Percentiles rank a stretch among this genome's conserved stretches.
These are phyloP conservation scores for Tolypocladium capitatum DNA, from an alignment of 2,329 filamentous ascomycete species.

Conservation along the genomic window DNA sequence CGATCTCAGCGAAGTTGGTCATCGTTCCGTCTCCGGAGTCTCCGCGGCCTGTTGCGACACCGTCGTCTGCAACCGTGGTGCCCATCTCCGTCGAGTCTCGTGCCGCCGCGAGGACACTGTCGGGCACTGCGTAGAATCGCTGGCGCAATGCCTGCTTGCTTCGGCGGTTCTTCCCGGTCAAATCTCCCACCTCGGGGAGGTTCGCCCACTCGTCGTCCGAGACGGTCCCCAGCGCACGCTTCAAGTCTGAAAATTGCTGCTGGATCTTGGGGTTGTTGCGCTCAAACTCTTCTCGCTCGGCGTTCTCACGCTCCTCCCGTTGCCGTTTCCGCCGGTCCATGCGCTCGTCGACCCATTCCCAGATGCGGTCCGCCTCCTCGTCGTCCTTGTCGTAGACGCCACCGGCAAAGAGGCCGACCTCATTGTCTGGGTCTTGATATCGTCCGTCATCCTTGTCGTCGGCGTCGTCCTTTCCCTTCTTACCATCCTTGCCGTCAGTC, in stretches of 20 bases:
- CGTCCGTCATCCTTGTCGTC: constrained; percentile 66
- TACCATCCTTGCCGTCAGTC: constrained; percentile 59
- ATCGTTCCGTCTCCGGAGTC: constrained; percentile 68
- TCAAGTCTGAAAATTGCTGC: constrained; percentile 92
- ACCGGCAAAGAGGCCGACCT: constrained; percentile 87
- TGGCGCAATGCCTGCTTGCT: constrained; percentile 71
- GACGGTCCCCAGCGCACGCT: constrained; percentile 75
- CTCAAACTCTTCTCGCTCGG: constrained; percentile 91
- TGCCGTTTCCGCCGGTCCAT: constrained; percentile 84
- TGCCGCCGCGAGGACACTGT: constrained; percentile 84
- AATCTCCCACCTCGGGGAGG: constrained; percentile 87
- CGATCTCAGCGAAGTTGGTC: constrained; percentile 97
- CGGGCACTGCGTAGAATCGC: constrained; percentile 89
- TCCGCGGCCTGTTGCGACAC: constrained; percentile 24
- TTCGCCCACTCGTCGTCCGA: constrained; percentile 95
- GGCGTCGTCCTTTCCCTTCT: constrained; percentile 57
- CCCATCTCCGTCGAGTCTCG: constrained; percentile 69
- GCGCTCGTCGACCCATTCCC: constrained; percentile 88
- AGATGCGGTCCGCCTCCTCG: constrained; percentile 93
- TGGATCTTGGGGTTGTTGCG: constrained; percentile 96
- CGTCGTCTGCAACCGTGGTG: constrained; percentile 79
- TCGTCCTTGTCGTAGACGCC: constrained; percentile 96
- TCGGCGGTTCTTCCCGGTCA: constrained; percentile 86
- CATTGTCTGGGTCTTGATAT: constrained; percentile 94
- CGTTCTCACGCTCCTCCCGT: constrained; percentile 88